These are phyloP conservation scores for Colletotrichum australisinense DNA, from an alignment of 2,329 filamentous ascomycete species.

Conservation along the genomic window DNA sequence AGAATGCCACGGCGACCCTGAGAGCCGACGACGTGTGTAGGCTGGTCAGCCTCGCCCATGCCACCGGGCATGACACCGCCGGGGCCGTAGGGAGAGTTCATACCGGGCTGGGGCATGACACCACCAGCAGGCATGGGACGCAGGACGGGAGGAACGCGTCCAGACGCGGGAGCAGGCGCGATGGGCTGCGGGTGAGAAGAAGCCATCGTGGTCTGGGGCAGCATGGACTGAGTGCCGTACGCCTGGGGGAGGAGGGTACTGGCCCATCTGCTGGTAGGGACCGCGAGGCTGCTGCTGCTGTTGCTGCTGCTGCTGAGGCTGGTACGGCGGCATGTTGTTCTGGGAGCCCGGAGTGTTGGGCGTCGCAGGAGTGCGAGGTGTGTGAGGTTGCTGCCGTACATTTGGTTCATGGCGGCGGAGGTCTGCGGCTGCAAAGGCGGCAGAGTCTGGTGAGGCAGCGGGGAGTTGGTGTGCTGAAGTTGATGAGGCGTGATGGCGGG, in stretches of 20 bases:
- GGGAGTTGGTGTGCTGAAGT: slow-evolving; percentile 56
- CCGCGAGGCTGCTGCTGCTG: slow-evolving; percentile 56
- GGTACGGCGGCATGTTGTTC: slow-evolving; percentile 65
- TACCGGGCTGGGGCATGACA: slow-evolving; percentile 67
- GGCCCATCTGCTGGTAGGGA: slow-evolving; percentile 66
- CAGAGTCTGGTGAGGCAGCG: slow-evolving; percentile 64
- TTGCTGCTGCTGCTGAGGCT: slow-evolving; percentile 51
- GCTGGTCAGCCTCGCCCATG: slow-evolving; percentile 70
- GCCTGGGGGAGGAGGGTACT: slow-evolving; percentile 65
- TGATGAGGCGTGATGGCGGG: slow-evolving; percentile 64
- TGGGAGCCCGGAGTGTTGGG: slow-evolving; percentile 70
- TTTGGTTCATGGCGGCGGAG: slow-evolving; percentile 59
- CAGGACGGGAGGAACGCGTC: slow-evolving; percentile 68
- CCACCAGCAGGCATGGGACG: slow-evolving; percentile 79
- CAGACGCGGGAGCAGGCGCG: slow-evolving; percentile 74
- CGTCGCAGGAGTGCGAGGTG: slow-evolving; percentile 71
- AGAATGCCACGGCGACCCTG: slow-evolving; percentile 93
- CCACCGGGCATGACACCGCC: slow-evolving; percentile 66
- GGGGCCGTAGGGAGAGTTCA: slow-evolving; percentile 71
- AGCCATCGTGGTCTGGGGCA: slow-evolving; percentile 74
- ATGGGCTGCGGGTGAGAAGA: slow-evolving; percentile 81
- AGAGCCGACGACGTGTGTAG: slow-evolving; percentile 93
- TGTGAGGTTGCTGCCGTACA: slow-evolving; percentile 71
- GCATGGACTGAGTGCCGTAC: slow-evolving; percentile 70
- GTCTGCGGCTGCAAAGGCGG: slow-evolving; percentile 64